Evolutionary conservation across 352 stramenopile genomes (phyloP).

Genomic region (Blastocystis hominis): DNA sequence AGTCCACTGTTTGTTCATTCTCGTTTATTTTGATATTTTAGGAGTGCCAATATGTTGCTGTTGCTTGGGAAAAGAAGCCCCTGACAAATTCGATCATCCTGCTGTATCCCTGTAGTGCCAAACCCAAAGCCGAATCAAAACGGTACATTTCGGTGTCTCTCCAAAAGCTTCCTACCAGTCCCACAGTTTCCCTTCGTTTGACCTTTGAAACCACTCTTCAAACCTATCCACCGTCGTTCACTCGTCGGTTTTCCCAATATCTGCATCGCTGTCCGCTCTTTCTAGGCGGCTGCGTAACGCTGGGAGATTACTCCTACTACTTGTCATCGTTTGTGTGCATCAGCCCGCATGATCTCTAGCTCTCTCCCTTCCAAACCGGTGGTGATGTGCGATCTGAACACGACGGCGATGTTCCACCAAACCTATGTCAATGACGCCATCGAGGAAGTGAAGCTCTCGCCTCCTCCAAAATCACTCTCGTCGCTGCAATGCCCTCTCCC

Average conservation of each 20-base stretch:
- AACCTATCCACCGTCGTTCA: not conserved
- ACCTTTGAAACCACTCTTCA: not conserved
- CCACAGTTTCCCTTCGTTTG: not conserved
- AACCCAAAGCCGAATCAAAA: not conserved
- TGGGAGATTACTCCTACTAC: not conserved
- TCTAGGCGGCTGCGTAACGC: not conserved
- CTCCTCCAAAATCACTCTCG: not conserved
- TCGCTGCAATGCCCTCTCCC: constrained; percentile 25
- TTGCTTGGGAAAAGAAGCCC: not conserved
- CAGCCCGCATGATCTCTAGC: not conserved
- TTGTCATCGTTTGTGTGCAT: not conserved
- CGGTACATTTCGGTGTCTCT: not conserved
- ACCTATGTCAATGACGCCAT: not conserved
- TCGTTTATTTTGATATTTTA: not conserved
- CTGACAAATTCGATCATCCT: not conserved
- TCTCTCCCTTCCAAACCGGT: not conserved
- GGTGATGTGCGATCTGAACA: not conserved
- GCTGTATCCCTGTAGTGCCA: not conserved
- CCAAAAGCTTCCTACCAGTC: not conserved
- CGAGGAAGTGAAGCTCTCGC: not conserved
- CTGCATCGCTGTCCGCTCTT: constrained; percentile 28
- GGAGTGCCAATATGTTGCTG: not conserved
- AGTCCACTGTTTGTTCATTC: not conserved
- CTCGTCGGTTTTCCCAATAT: constrained; percentile 7
- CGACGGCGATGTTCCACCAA: not conserved